Evolutionary conservation across 2,329 filamentous ascomycete species (phyloP).

Genomic region (Bipolaris zeicola): DNA sequence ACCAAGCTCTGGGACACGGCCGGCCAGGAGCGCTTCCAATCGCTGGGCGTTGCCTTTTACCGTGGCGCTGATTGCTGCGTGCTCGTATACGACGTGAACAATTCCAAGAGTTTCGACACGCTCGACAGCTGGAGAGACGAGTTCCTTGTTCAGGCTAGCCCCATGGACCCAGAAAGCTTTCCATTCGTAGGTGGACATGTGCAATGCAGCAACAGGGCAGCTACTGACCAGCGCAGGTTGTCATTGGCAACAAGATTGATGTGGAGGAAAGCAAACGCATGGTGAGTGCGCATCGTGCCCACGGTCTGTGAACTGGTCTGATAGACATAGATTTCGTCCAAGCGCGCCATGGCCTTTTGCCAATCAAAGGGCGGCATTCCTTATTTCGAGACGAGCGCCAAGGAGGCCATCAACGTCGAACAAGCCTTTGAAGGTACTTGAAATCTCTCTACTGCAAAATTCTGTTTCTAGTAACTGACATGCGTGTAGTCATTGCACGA

Average conservation of each 20-base stretch:
- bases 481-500: conserved; percentile 79
- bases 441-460: not conserved
- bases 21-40: conserved; percentile 96
- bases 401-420: conserved; percentile 98
- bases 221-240: conserved; percentile 65
- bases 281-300: conserved; percentile 55
- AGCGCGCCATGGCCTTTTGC: conserved; percentile 96
- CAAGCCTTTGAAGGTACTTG: conserved; percentile 71
- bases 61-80: conserved; percentile 97
- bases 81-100: conserved; percentile 97
- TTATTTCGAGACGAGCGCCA: conserved; percentile 98
- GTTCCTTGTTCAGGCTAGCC: conserved; percentile 95
- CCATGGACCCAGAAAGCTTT: conserved; percentile 94
- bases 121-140: conserved; percentile 98
- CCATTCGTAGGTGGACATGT: conserved; percentile 74
- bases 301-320: not conserved
- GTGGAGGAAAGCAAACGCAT: conserved; percentile 97
- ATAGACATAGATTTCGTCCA: conserved; percentile 76
- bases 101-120: conserved; percentile 98
- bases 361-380: conserved; percentile 97
- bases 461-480: conserved; percentile 6
- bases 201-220: not conserved
- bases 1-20: conserved; percentile 94
- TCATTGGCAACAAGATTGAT: conserved; percentile 98
- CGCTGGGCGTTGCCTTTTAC: conserved; percentile 96